Evolutionary conservation across 2,329 filamentous ascomycete species (phyloP), one percentile per base, ranked within the genome.

Genomic region (Colletotrichum tofieldiae): DNA sequence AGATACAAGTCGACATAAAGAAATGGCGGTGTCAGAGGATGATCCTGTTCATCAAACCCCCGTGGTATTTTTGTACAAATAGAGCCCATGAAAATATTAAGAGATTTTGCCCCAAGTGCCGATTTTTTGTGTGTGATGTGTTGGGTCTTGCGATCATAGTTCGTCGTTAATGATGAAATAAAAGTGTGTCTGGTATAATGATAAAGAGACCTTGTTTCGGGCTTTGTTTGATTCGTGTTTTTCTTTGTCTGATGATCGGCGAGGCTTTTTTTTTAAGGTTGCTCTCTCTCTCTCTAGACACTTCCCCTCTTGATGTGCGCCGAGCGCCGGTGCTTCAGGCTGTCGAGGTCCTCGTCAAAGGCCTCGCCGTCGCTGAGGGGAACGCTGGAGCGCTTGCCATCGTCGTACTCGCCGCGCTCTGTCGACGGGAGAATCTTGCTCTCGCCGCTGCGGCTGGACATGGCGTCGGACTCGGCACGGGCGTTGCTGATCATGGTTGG

Each of bases 401-500:
- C 80, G 32, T 81, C 83, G 75, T 82, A 84, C 39, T 84, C 83
- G 56, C 75, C 75, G 45, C 80, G 78, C 77, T 85, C 82, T 52
- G 81, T 85, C 51, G 81, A 80, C 56, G 78, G 76, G 35, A 83
- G 75, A n/a, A 84, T 75, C 72, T 82, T 83, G 75, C 79, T 78
- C 64, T 85, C 82, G 39, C 73, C 75, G 29, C 75, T 70, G 47
- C 73, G 69, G 71, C 67, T 71, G 67, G 73, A 75, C 80, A 84
- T 86, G 69, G 83, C 86, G 70, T 88, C 84, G 8, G 84, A 83
- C 79, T 90, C 88, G 64, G 84, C 85, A 64, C 84, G 83, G 2
- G 87, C 86, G 74, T 88, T 88, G 77, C 85, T 90, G 75, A 90
- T 87, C 85, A 92, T 87, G 51, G 84, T 82, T 1, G 90, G 90